Percentiles rank a stretch among this genome's conserved stretches.
phyloP scores from a whole-genome alignment of 176 grass and related monocot species.

The Hordeum marinum region DNA sequence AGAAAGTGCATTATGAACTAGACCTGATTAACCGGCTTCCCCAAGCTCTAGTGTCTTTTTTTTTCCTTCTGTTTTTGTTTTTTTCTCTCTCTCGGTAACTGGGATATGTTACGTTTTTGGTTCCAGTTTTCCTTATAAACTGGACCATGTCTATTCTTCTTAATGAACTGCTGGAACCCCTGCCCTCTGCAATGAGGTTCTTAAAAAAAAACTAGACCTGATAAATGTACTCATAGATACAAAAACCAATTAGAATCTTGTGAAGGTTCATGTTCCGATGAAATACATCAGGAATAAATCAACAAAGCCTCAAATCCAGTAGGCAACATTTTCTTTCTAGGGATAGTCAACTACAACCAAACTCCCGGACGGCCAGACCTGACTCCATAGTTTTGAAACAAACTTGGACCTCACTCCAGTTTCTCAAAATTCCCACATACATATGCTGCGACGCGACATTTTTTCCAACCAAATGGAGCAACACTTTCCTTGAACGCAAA shows the following conservation, averaged over 20 bases:
- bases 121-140: too few relatives aligned
- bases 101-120: too few relatives aligned
- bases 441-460: not conserved
- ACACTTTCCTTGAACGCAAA: not conserved
- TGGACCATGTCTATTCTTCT: too few relatives aligned
- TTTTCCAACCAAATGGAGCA: not conserved
- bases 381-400: not conserved
- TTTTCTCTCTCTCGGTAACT: too few relatives aligned
- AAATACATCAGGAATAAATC: not conserved
- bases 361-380: not conserved
- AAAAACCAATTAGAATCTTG: not conserved
- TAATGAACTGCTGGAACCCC: too few relatives aligned
- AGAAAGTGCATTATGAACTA: not conserved
- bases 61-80: too few relatives aligned
- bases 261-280: not conserved
- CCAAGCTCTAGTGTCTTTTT: too few relatives aligned
- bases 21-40: too few relatives aligned
- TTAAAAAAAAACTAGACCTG: not conserved
- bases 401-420: not conserved
- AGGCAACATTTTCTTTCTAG: not conserved
- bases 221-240: not conserved
- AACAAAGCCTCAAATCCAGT: not conserved
- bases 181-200: too few relatives aligned
- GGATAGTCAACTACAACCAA: not conserved
- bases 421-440: not conserved